Base-by-base conservation (phyloP, 2,329 filamentous ascomycete species). In the Chlorencoelia australis region DNA sequence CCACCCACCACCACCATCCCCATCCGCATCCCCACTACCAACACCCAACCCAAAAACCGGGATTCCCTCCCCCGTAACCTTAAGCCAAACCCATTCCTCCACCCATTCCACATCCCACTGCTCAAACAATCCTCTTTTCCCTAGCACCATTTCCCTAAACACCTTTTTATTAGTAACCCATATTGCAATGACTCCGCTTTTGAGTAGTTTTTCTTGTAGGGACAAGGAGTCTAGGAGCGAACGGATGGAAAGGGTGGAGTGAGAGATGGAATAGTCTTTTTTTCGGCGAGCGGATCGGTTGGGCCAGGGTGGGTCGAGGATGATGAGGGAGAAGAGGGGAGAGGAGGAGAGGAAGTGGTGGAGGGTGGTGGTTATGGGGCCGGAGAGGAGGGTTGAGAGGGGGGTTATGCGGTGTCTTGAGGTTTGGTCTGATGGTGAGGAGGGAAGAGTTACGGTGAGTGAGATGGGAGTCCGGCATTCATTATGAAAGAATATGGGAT, bases 241-340 rank as follows among this genome's bases (percentile, higher is more conserved):
- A 9, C 60, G 55, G 37, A 76, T 65, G 33, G 72, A 66, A 40
- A 33, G 34, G 52, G 50, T 41, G 20, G 60, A 60, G 33, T 61
- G 51, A 4, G 67, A 65, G 5, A 67, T 72, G 2, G 50, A 44
- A 55, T 76, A 73, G 46, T 66, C 50, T 50, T 61, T 65, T 49
- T 73, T 76, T 25, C 80, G 67, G 46, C 71, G 70, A 10, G 75
- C 83, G 5, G 82, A 88, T 30, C 77, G 71, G 52, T 86, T 89
- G 0, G 83, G 82, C 83, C 84, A 89, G 1, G 84, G 83, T 3
- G 84, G 84, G 52, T 89, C 83, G 14, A 88, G 61, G 6, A 87
- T 56, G 24, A 88, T 65, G 29, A 88, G 62, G 45, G 82, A 64
- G 56, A 89, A 87, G 5, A 50, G 52, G 10, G 57, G 15, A 10